A percentile compares a stretch with the other conserved stretches of the same genome.
Evolutionary conservation across 495 filamentous ascomycete species (phyloP).

Genomic region (Penicillium silybi): DNA sequence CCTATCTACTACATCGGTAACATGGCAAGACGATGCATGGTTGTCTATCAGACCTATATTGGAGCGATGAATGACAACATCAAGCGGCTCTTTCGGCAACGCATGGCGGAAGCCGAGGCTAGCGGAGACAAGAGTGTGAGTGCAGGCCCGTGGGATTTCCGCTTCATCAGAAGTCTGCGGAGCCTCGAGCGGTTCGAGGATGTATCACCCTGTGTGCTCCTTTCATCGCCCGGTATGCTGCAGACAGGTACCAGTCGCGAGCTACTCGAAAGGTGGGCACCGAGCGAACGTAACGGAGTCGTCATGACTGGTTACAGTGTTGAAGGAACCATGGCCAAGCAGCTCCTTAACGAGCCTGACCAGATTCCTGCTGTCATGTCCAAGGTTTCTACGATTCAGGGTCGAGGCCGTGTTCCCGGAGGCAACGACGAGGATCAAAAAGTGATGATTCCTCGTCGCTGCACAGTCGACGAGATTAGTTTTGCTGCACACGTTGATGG

Average conservation of each 20-base stretch:
- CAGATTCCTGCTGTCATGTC: slow-evolving; percentile 92
- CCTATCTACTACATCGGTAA: slow-evolving; percentile 98
- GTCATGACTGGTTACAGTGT: slow-evolving; percentile 98
- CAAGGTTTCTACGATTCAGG: slow-evolving; percentile 52
- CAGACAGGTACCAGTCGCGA: slow-evolving; percentile 92
- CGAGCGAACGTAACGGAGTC: slow-evolving; percentile 89
- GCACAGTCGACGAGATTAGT: slow-evolving; percentile 85
- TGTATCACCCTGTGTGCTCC: slow-evolving; percentile 92
- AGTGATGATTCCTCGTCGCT: slow-evolving; percentile 87
- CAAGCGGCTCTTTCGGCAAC: slow-evolving; percentile 79
- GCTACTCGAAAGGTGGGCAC: slow-evolving; percentile 91
- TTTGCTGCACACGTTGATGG: slow-evolving; percentile 98
- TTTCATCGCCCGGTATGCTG: slow-evolving; percentile 95
- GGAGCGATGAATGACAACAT: slow-evolving; percentile 99
- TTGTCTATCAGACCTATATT: slow-evolving; percentile 96
- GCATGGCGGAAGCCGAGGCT: slow-evolving; percentile 81
- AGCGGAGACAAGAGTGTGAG: slow-evolving; percentile 64
- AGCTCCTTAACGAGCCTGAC: slow-evolving; percentile 88
- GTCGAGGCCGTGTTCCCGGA: slow-evolving; percentile 46
- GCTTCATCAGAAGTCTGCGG: slow-evolving; percentile 83
- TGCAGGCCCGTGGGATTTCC: slow-evolving; percentile 94
- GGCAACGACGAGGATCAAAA: slow-evolving; percentile 62
- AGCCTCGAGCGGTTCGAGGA: slow-evolving; percentile 94
- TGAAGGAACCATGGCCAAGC: slow-evolving; percentile 97
- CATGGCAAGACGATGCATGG: slow-evolving; percentile 92